Conservation (phyloP, 768 basidiomycete species). For the Megacollybia marginata region DNA sequence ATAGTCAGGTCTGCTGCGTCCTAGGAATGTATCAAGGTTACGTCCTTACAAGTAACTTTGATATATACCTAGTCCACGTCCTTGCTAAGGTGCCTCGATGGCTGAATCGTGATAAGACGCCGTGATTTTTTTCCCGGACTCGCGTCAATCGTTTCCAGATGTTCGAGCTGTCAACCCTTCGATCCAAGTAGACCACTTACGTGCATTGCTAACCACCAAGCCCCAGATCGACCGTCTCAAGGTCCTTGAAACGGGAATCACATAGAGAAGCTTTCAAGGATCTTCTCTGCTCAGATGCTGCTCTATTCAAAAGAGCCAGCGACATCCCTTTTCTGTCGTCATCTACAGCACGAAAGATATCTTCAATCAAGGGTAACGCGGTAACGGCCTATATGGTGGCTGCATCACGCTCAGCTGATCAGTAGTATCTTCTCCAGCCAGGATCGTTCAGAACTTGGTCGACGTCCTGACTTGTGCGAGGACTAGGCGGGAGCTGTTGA, state of each 20-base stretch:
- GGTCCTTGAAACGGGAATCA: constrained; percentile 17
- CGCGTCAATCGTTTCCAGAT: constrained; percentile 7
- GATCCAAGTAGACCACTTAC: constrained; percentile 14
- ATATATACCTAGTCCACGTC: no score
- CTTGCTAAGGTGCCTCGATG: no score
- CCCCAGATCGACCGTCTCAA: constrained; percentile 21
- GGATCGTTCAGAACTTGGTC: constrained; percentile 17
- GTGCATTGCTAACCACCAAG: no score
- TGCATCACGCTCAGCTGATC: constrained; percentile 5
- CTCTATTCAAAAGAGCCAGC: constrained; percentile 20
- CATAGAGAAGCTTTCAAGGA: constrained; percentile 10
- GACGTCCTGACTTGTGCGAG: not conserved
- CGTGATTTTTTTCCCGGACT: no score
- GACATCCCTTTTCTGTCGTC: constrained; percentile 15
- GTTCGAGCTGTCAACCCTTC: constrained; percentile 20
- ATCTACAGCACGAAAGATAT: constrained; percentile 8
- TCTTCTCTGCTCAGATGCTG: constrained; percentile 15
- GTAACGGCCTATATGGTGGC: not conserved
- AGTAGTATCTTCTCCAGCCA: constrained; percentile 12
- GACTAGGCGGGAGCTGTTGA: not conserved
- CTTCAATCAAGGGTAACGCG: constrained; percentile 11
- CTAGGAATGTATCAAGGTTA: no score
- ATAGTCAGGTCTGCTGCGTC: no score
- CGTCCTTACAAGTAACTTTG: no score
- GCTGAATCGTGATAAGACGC: no score